Evolutionary conservation across 352 stramenopile species (phyloP).

Genomic region (Paralagenidium karlingii): DNA sequence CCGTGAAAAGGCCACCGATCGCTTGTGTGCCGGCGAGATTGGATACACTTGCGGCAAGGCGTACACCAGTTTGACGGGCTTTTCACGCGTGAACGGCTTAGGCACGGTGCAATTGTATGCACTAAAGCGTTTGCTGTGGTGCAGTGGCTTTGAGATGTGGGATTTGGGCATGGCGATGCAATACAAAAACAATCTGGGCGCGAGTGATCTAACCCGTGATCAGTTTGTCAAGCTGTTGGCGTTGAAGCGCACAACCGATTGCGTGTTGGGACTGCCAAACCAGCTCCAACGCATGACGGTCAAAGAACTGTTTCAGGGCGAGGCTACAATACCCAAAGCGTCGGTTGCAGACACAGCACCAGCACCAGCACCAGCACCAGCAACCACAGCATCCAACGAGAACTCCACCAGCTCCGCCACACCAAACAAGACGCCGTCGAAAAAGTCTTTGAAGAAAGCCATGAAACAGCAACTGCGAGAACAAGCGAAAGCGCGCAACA

Average conservation of each 20-base stretch:
- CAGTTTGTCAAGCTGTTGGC: slow-evolving; percentile 51
- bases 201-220: slow-evolving; percentile 51
- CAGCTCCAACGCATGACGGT: slow-evolving; percentile 20
- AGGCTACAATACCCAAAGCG: slow-evolving; percentile 8
- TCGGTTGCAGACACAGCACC: slow-evolving; percentile 12
- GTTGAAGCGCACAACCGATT: slow-evolving; percentile 32
- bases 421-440: too few species aligned
- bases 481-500: too few species aligned
- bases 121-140: slow-evolving; percentile 55
- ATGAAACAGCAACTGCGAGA: too few species aligned
- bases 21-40: slow-evolving; percentile 83
- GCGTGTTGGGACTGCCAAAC: slow-evolving; percentile 28
- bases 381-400: too few species aligned
- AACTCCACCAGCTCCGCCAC: too few species aligned
- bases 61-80: slow-evolving; percentile 85
- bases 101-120: slow-evolving; percentile 81
- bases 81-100: slow-evolving; percentile 49
- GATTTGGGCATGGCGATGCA: slow-evolving; percentile 84
- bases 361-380: too few species aligned
- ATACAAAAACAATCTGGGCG: slow-evolving; percentile 77
- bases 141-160: slow-evolving; percentile 72
- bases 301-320: too few species aligned
- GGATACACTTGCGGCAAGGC: slow-evolving; percentile 88
- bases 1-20: slow-evolving; percentile 60
- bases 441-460: too few species aligned